These are phyloP conservation scores for Stramenopiles sp. DNA, from an alignment of 352 stramenopile species.

Conservation along the genomic window DNA sequence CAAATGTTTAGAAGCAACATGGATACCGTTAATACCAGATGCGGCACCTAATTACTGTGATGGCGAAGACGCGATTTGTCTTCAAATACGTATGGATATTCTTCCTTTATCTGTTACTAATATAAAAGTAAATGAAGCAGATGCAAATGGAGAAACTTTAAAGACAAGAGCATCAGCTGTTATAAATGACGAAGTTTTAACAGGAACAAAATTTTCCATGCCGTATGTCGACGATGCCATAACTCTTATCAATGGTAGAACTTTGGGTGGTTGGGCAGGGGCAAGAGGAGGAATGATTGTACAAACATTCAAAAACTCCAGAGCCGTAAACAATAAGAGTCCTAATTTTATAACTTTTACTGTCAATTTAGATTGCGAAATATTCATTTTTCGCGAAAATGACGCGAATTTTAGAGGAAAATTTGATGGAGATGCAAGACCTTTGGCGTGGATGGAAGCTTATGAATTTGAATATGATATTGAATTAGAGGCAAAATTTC, in stretches of 20 bases:
- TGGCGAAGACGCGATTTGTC: background rate
- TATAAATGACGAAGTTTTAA: background rate
- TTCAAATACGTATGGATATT: background rate
- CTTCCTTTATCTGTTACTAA: background rate
- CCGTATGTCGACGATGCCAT: background rate
- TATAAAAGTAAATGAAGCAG: background rate
- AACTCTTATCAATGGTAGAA: background rate
- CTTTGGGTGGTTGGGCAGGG: background rate
- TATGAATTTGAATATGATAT: background rate
- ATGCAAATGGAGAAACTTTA: background rate
- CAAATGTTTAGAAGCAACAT: background rate
- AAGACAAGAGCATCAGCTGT: background rate
- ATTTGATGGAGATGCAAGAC: background rate
- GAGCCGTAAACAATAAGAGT: background rate
- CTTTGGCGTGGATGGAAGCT: background rate
- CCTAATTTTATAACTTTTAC: background rate
- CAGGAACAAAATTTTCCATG: background rate
- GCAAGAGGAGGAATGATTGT: background rate
- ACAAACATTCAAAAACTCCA: background rate
- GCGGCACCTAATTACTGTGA: background rate
- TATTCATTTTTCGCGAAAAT: background rate
- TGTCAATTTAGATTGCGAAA: background rate
- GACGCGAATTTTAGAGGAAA: background rate
- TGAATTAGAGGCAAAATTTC: background rate
- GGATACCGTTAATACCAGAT: background rate